phyloP scores from a whole-genome alignment of 1,284 basidiomycete genomes.

The Apiotrichum gamsii region DNA sequence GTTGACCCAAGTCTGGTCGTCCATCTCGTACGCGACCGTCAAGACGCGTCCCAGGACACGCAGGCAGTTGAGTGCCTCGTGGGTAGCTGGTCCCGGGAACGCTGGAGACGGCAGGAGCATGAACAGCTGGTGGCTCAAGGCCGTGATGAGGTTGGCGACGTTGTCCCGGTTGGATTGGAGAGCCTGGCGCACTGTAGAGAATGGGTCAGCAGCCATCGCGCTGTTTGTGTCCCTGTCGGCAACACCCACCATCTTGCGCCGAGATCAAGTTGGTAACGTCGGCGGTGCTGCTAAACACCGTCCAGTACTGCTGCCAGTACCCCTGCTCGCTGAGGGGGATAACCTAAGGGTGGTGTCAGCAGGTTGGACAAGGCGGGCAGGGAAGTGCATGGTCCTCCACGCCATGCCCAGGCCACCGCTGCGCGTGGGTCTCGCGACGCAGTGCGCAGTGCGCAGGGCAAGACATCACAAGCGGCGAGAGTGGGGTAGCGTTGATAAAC shows the following conservation, averaged over 20 bases:
- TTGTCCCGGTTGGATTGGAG: conserved; percentile 76
- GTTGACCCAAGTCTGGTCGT: conserved; percentile 38
- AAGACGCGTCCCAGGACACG: conserved; percentile 79
- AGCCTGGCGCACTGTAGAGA: conserved; percentile 74
- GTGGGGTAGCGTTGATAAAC: not conserved
- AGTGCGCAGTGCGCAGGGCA: no score
- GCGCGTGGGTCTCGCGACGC: no score
- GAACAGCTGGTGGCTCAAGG: conserved; percentile 68
- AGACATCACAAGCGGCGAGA: no score
- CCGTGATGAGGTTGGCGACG: conserved; percentile 69
- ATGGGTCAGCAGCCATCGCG: not conserved
- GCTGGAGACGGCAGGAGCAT: conserved; percentile 72
- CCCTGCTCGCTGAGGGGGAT: conserved; percentile 61
- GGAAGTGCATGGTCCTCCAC: no score
- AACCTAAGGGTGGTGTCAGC: conserved; percentile 51
- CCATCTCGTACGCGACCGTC: conserved; percentile 76
- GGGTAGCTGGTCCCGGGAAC: conserved; percentile 60
- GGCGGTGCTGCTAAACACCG: conserved; percentile 74
- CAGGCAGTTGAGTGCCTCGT: conserved; percentile 79
- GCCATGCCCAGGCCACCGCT: no score
- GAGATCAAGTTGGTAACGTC: conserved; percentile 84
- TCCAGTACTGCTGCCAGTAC: conserved; percentile 82
- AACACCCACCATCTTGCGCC: conserved; percentile 71
- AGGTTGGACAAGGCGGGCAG: not conserved
- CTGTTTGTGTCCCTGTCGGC: no score